Conservation (phyloP, 2,329 filamentous ascomycete genomes). For the Sordariomycetes sp. region DNA sequence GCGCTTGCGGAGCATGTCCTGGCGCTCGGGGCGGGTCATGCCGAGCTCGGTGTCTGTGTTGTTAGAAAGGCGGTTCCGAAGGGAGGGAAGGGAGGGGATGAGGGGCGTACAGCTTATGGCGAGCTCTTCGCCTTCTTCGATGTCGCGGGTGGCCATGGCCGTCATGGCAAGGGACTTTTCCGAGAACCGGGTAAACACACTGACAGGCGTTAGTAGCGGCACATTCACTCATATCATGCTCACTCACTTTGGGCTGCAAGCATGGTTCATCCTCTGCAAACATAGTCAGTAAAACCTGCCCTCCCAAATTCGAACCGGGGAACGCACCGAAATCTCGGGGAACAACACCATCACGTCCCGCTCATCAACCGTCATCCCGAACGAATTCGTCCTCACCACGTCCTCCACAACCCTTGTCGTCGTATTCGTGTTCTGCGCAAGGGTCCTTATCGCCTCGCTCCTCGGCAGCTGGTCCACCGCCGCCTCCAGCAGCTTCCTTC, state of each 20-base stretch:
- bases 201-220: conserved; percentile 5
- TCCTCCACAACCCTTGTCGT: conserved; percentile 18
- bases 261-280: conserved; percentile 12
- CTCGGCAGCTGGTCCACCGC: conserved; percentile 17
- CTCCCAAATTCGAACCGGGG: background rate
- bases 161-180: conserved; percentile 12
- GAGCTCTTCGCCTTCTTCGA: conserved; percentile 17
- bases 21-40: conserved; percentile 13
- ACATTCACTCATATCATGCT: too few relatives aligned
- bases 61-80: background rate
- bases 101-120: conserved; percentile 15
- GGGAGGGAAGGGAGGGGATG: conserved; percentile 3
- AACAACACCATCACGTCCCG: conserved; percentile 14
- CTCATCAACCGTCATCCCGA: conserved; percentile 11
- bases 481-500: conserved; percentile 16
- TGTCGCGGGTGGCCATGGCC: conserved; percentile 14
- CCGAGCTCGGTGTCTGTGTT: conserved; percentile 15
- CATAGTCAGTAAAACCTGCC: background rate
- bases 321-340: conserved; percentile 13
- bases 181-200: conserved; percentile 17
- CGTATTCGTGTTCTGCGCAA: conserved; percentile 15
- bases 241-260: conserved; percentile 17
- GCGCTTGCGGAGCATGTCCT: conserved; percentile 10
- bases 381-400: conserved; percentile 22
- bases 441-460: conserved; percentile 14